Evolutionary conservation across 2,329 filamentous ascomycete genomes (phyloP).

Genomic region (Trematosphaeria pertusa): DNA sequence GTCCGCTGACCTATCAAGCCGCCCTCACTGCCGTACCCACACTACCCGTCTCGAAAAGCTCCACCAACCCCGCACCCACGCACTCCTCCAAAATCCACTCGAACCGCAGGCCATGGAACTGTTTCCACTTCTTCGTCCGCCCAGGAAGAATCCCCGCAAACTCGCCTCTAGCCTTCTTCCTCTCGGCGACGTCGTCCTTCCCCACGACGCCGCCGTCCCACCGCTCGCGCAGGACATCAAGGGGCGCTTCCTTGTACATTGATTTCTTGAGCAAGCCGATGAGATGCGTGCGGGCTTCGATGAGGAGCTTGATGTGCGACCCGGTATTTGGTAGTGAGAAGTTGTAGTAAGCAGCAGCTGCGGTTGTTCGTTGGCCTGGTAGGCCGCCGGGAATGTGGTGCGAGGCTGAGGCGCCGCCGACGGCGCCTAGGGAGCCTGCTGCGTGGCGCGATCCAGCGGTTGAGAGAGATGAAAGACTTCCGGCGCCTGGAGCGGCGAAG

Average conservation of each 20-base stretch:
- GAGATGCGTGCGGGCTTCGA: constrained; percentile 68
- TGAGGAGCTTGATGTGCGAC: constrained; percentile 69
- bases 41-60: constrained; percentile 76
- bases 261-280: constrained; percentile 65
- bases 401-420: constrained; percentile 72
- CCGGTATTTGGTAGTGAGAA: constrained; percentile 73
- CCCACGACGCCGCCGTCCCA: constrained; percentile 72
- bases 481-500: constrained; percentile 52
- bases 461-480: constrained; percentile 64
- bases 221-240: constrained; percentile 67
- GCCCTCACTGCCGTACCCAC: constrained; percentile 69
- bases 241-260: constrained; percentile 68
- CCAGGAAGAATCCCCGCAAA: constrained; percentile 65
- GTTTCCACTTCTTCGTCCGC: constrained; percentile 72
- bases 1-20: too few relatives aligned
- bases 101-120: constrained; percentile 73
- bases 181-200: constrained; percentile 54
- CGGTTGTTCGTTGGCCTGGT: constrained; percentile 31
- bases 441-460: constrained; percentile 67
- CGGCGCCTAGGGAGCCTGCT: constrained; percentile 71
- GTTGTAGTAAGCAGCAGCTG: constrained; percentile 48
- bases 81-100: constrained; percentile 76
- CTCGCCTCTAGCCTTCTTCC: constrained; percentile 63
- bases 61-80: constrained; percentile 72
- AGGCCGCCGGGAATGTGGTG: constrained; percentile 72